Evolutionary conservation across 768 basidiomycete species (phyloP).

Genomic region (Pulveroboletus sp.): DNA sequence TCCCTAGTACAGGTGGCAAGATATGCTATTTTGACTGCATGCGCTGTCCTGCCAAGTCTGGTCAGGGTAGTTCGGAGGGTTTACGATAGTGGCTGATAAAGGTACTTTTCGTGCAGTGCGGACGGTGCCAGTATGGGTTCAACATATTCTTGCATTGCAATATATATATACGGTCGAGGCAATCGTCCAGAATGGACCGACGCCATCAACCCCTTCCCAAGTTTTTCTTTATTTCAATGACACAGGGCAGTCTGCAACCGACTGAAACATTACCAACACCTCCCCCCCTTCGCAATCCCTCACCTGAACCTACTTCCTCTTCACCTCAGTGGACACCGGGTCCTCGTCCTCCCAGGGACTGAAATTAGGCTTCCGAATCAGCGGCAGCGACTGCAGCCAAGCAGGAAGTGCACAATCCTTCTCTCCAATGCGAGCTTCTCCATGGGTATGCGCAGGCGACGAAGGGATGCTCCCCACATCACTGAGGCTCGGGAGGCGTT

Average conservation of each 20-base stretch:
- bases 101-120: conserved; percentile 3
- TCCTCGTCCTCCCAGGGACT: conserved; percentile 85
- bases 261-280: conserved; percentile 11
- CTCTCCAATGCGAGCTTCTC: conserved; percentile 27
- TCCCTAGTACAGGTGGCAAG: neutral
- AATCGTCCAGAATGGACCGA: conserved; percentile 21
- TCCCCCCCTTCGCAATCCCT: neutral
- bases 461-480: conserved; percentile 72
- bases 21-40: neutral
- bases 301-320: conserved; percentile 20
- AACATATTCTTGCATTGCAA: conserved; percentile 29
- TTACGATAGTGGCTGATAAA: neutral
- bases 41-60: no score
- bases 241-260: conserved; percentile 3
- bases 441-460: conserved; percentile 58
- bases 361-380: conserved; percentile 67
- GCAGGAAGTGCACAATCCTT: conserved; percentile 46
- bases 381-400: conserved; percentile 67
- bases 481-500: conserved; percentile 74
- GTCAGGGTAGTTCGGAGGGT: no score
- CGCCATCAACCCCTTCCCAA: conserved; percentile 14
- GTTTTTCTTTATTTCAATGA: conserved; percentile 12
- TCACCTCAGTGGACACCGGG: conserved; percentile 17
- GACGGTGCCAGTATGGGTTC: conserved; percentile 12
- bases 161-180: conserved; percentile 33